phyloP scores from a whole-genome alignment of 2,329 filamentous ascomycete genomes.

The Ascochyta pisi region DNA sequence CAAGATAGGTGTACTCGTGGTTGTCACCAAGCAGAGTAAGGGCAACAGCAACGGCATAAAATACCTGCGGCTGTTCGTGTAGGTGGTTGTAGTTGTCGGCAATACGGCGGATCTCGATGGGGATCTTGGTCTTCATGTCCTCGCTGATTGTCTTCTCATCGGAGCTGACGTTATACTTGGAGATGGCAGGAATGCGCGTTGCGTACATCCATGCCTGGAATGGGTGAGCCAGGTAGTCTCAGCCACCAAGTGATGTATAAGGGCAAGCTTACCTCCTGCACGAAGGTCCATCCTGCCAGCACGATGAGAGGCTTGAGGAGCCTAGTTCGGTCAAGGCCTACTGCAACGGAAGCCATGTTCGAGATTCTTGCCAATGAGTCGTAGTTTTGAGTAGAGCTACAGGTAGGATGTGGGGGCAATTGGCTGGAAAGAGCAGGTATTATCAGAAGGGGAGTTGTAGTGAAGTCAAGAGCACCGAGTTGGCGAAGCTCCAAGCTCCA shows the following conservation, averaged over 20 bases:
- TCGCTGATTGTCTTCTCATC: conserved; percentile 6
- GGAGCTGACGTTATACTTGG: conserved; percentile 13
- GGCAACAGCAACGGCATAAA: conserved; percentile 11
- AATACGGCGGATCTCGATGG: conserved; percentile 15
- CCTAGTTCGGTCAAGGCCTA: conserved; percentile 19
- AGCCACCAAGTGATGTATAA: background rate
- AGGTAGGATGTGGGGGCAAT: too few species aligned
- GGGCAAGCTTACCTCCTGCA: conserved; percentile 13
- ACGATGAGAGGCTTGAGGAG: conserved; percentile 17
- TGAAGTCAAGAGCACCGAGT: conserved; percentile 12
- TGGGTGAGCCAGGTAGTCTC: background rate
- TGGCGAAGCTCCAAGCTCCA: conserved; percentile 1
- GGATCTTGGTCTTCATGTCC: conserved; percentile 16
- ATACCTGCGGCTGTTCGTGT: conserved; percentile 16
- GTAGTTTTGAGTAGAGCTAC: background rate
- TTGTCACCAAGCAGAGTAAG: conserved; percentile 16
- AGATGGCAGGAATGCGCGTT: conserved; percentile 15
- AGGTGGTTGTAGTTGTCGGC: conserved; percentile 18
- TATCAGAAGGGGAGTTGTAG: conserved; percentile 7
- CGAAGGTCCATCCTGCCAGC: conserved; percentile 18
- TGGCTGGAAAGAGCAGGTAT: conserved; percentile 6
- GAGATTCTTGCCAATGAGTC: background rate
- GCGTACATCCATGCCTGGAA: conserved; percentile 16
- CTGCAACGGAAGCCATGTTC: conserved; percentile 16
- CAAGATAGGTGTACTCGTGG: conserved; percentile 17